These are phyloP conservation scores for Trametes meyenii DNA, from an alignment of 768 basidiomycete species.

Conservation along the genomic window DNA sequence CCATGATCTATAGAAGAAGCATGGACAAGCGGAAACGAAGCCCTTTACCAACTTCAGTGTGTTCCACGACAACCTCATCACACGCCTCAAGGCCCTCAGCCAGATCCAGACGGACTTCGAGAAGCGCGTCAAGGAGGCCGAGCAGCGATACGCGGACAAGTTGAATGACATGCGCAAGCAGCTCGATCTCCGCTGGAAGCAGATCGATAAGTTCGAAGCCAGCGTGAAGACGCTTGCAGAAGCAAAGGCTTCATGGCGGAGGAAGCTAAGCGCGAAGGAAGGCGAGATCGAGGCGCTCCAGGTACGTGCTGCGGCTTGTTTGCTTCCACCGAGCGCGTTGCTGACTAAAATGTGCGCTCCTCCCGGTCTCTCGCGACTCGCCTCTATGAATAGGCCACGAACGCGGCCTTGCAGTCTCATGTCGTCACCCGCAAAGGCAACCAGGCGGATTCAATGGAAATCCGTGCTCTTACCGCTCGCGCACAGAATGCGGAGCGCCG, in stretches of 20 bases:
- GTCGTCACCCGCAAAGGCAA: constrained; percentile 56
- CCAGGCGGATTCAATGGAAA: constrained; percentile 64
- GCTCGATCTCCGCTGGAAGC: constrained; percentile 85
- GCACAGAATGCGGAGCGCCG: constrained; percentile 86
- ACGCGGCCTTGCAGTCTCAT: constrained; percentile 74
- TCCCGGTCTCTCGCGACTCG: background rate
- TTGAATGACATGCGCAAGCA: constrained; percentile 82
- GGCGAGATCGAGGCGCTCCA: constrained; percentile 89
- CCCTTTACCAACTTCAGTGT: constrained; percentile 92
- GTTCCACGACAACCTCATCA: constrained; percentile 93
- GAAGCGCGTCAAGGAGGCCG: constrained; percentile 78
- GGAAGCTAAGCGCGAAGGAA: constrained; percentile 79
- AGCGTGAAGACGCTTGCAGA: constrained; percentile 83
- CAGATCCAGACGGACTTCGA: constrained; percentile 89
- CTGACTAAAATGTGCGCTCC: background rate
- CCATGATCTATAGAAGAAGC: constrained; percentile 60
- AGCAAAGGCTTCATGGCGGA: constrained; percentile 81
- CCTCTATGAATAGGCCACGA: constrained; percentile 63
- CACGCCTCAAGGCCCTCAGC: constrained; percentile 80
- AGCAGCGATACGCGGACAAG: constrained; percentile 71
- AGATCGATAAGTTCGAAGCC: constrained; percentile 88
- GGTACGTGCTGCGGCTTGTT: constrained; percentile 36
- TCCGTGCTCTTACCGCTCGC: constrained; percentile 69
- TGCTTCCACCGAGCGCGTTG: background rate
- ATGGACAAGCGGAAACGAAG: constrained; percentile 79